Evolutionary conservation across 2,329 filamentous ascomycete genomes (phyloP), one percentile per base, ranked within the genome.

Genomic region (Didymosphaeria variabile): DNA sequence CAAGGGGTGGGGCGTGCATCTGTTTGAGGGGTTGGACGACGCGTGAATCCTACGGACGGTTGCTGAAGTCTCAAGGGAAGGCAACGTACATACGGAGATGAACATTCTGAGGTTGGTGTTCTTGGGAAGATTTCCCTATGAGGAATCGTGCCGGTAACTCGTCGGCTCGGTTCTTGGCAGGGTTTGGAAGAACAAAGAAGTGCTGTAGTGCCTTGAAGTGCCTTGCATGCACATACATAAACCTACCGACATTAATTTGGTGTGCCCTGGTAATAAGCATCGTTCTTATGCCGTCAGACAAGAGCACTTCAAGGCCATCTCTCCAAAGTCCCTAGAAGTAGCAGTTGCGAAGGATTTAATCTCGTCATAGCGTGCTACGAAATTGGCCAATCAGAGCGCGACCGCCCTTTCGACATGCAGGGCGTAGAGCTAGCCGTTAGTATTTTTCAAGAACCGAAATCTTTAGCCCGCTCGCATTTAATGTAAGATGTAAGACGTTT

Each of bases 11-110:
- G 77, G 76, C 6, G 75, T 81, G 12, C 60, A 72, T 31, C 63
- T 82, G 55, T 82, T 80, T 64, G 73, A 81, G 55, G 81, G 79
- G 0, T 68, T 84, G 59, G 81, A 84, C 45, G 64, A 60, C 53
- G 61, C 58, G 40, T 68, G 44, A 59, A 26, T 29, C 26, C 4
- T 5, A 26, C 15, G 13, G n/a, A 17, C 15, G 2, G 5, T 7
- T 32, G 9, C 10, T 17, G 17, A n/a, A 17, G 17, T 17, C 5
- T 17, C 13, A 40, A 17, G 2, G 36, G 36, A 6, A 17, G 36
- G 3, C 2, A 15, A 29, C 1, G 4, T 29, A 5, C 2, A 29
- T 29, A 5, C 4, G 26, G 26, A 29, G 26, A 6, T 29, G 4
- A 5, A 29, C 26, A 29, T 29, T 29, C 26, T n/a, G n/a, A n/a